These are phyloP conservation scores for Mallotus repandus DNA, from an alignment of 441 rosid genomes.

Conservation along the genomic window DNA sequence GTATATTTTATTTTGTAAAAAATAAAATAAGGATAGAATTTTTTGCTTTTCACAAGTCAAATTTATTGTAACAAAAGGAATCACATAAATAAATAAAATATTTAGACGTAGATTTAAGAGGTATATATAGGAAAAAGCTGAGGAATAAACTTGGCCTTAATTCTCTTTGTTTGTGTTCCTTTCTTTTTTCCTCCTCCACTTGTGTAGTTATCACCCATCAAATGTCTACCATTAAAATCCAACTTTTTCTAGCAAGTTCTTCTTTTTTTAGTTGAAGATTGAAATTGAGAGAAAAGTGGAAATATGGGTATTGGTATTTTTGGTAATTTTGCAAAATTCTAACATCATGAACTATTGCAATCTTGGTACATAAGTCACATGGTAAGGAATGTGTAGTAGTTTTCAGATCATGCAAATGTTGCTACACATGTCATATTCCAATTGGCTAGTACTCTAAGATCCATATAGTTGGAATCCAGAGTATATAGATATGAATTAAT, in stretches of 20 bases:
- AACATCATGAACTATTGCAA: neutral
- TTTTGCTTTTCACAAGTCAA: neutral
- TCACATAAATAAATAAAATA: neutral
- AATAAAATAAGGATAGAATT: too few species aligned
- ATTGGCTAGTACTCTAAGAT: neutral
- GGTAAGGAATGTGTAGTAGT: constrained; percentile 3
- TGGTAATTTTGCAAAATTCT: neutral
- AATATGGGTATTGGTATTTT: too few species aligned
- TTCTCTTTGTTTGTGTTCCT: neutral
- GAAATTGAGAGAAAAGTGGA: neutral
- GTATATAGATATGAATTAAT: neutral
- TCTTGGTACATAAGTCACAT: constrained; percentile 20
- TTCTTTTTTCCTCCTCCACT: neutral
- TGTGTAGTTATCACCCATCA: neutral
- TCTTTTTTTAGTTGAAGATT: neutral
- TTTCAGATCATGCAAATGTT: constrained; percentile 9
- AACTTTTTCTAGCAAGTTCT: neutral
- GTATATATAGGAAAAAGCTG: neutral
- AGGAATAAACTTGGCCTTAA: neutral
- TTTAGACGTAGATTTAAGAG: neutral
- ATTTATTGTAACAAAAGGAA: neutral
- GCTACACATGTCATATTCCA: neutral
- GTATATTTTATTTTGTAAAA: too few species aligned
- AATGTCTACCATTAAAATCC: neutral
- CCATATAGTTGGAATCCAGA: constrained; percentile 6